phyloP scores from a whole-genome alignment of 2,329 filamentous ascomycete genomes.

The Bipolaris bicolor region DNA sequence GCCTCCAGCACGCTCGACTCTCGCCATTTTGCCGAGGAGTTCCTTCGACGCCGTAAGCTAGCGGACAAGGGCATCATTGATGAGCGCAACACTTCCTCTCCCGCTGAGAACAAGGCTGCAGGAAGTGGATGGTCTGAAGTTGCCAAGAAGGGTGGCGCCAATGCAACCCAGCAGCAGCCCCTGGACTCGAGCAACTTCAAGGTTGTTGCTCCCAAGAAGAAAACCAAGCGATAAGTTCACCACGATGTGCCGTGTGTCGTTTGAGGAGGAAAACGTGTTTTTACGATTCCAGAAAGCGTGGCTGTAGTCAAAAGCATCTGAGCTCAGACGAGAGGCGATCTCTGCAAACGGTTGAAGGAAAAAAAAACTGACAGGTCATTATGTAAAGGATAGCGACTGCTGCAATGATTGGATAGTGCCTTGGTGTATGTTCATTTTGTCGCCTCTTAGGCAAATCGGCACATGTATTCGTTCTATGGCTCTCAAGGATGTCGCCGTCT shows the following conservation, averaged over 20 bases:
- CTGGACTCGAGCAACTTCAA: conserved; percentile 73
- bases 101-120: conserved; percentile 50
- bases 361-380: too few relatives aligned
- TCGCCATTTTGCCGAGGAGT: conserved; percentile 92
- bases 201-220: conserved; percentile 91
- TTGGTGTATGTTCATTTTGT: background rate
- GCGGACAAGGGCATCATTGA: conserved; percentile 91
- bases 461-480: background rate
- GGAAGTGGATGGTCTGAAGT: conserved; percentile 92
- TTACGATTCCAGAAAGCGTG: background rate
- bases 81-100: conserved; percentile 64
- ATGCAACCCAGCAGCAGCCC: conserved; percentile 45
- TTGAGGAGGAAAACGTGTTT: background rate
- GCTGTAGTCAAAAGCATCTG: background rate
- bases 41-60: conserved; percentile 87
- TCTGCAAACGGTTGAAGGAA: background rate
- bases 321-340: background rate
- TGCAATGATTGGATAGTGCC: background rate
- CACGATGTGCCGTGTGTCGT: background rate
- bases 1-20: conserved; percentile 90
- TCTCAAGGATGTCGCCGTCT: background rate
- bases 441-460: background rate
- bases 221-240: conserved; percentile 60
- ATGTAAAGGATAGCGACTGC: background rate
- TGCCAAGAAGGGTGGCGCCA: conserved; percentile 87